These are phyloP conservation scores for Nothophaeocryptopus gaeumannii DNA, from an alignment of 2,329 filamentous ascomycete species.

Conservation along the genomic window DNA sequence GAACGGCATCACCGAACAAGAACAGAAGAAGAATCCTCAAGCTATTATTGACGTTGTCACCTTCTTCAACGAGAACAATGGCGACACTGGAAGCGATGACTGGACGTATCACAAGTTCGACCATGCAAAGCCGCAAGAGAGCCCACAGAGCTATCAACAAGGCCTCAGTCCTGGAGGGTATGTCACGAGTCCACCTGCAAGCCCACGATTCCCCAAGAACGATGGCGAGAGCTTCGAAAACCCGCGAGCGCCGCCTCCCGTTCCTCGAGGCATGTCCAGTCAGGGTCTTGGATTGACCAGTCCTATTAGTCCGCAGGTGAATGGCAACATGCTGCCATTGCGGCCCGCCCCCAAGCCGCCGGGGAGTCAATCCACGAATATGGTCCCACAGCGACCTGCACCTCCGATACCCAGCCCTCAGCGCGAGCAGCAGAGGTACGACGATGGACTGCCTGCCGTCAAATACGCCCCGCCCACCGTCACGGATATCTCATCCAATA, in stretches of 20 bases:
- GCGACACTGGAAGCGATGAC: slow-evolving; percentile 75
- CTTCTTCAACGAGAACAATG: slow-evolving; percentile 91
- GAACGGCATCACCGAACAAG: slow-evolving; percentile 92
- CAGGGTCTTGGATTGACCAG: slow-evolving; percentile 44
- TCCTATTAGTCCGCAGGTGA: slow-evolving; percentile 40
- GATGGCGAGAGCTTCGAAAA: slow-evolving; percentile 96
- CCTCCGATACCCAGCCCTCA: slow-evolving; percentile 50
- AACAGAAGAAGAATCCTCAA: slow-evolving; percentile 92
- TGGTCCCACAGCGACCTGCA: slow-evolving; percentile 45
- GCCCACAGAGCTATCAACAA: slow-evolving; percentile 33
- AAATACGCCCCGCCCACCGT: slow-evolving; percentile 43
- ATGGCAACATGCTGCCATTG: slow-evolving; percentile 65
- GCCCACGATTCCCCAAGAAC: slow-evolving; percentile 84
- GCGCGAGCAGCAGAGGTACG: slow-evolving; percentile 23
- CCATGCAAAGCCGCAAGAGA: slow-evolving; percentile 65
- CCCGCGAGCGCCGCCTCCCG: slow-evolving; percentile 84
- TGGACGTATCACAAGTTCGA: slow-evolving; percentile 96
- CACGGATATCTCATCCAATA: slow-evolving; percentile 35
- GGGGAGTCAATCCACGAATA: slow-evolving; percentile 42
- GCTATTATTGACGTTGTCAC: slow-evolving; percentile 92
- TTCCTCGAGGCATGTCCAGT: slow-evolving; percentile 56
- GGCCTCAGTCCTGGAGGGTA: slow-evolving; percentile 38
- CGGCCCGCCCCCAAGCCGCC: slow-evolving; percentile 85
- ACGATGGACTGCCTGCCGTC: slow-evolving; percentile 42
- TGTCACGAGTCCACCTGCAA: slow-evolving; percentile 74